phyloP scores from a whole-genome alignment of 2,329 filamentous ascomycete genomes.

The Zymoseptoria tritici region DNA sequence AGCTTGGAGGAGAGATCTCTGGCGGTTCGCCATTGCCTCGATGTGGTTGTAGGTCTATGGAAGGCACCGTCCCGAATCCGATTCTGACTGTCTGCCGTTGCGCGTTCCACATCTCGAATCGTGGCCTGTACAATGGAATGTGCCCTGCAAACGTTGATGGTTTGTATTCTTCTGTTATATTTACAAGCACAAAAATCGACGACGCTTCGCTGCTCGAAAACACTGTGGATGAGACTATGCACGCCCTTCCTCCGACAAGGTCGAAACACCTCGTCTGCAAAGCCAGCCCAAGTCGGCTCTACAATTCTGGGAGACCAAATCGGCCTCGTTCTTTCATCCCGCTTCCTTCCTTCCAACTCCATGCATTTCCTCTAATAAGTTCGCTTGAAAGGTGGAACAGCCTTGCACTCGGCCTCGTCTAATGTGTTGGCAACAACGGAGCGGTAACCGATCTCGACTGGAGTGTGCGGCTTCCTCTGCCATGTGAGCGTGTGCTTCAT shows the following conservation, averaged over 20 bases:
- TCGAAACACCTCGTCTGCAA: not conserved
- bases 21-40: not conserved
- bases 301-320: not conserved
- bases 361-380: constrained; percentile 57
- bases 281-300: not conserved
- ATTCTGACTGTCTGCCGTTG: too few species aligned
- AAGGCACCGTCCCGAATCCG: too few species aligned
- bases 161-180: not conserved
- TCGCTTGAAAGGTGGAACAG: constrained; percentile 93
- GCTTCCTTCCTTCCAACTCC: not conserved
- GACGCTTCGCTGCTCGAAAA: not conserved
- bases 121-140: not conserved
- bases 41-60: not conserved
- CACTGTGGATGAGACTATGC: not conserved
- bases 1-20: not conserved
- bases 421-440: constrained; percentile 74
- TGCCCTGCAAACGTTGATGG: not conserved
- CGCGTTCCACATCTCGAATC: too few species aligned
- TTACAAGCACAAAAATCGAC: not conserved
- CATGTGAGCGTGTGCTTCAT: constrained; percentile 98
- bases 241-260: not conserved
- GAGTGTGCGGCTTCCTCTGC: constrained; percentile 86
- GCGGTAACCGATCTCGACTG: constrained; percentile 81
- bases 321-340: not conserved
- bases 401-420: constrained; percentile 92